Conservation (phyloP, 371 early-diverging fungal genomes). For the Saksenaea oblongispora region DNA sequence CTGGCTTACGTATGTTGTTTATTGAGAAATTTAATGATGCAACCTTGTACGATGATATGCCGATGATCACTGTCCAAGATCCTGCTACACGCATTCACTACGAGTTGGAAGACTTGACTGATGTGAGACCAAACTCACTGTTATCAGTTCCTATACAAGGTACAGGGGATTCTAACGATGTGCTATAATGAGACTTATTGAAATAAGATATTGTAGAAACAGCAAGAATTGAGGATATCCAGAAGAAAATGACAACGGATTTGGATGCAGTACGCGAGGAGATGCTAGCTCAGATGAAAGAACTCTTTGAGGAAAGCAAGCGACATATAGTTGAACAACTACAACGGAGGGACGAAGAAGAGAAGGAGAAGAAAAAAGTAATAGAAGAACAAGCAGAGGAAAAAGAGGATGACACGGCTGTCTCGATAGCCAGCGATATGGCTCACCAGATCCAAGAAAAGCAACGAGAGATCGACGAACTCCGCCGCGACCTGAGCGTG, state of each 20-base stretch:
- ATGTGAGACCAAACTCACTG: conserved; percentile 46
- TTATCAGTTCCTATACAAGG: conserved; percentile 53
- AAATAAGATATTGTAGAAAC: neutral
- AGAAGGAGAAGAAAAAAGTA: neutral
- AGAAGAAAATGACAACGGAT: neutral
- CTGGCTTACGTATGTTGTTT: conserved; percentile 47
- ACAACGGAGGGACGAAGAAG: neutral
- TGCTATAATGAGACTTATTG: neutral
- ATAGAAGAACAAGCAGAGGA: neutral
- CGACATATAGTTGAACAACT: neutral
- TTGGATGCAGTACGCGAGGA: conserved; percentile 1
- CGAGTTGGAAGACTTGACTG: conserved; percentile 61
- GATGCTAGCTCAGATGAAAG: neutral
- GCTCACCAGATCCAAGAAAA: conserved; percentile 35
- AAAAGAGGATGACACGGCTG: neutral
- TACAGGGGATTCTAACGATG: conserved; percentile 14
- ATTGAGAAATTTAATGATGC: conserved; percentile 46
- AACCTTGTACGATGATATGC: neutral
- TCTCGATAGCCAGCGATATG: conserved; percentile 8
- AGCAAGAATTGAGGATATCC: neutral
- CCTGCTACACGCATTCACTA: conserved; percentile 51
- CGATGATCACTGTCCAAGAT: conserved; percentile 58
- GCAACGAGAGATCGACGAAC: conserved; percentile 40
- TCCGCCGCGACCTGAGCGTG: conserved; percentile 52
- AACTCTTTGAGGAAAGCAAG: neutral